Conservation (phyloP, 495 filamentous ascomycete genomes). For the Jackrogersella minutella region DNA sequence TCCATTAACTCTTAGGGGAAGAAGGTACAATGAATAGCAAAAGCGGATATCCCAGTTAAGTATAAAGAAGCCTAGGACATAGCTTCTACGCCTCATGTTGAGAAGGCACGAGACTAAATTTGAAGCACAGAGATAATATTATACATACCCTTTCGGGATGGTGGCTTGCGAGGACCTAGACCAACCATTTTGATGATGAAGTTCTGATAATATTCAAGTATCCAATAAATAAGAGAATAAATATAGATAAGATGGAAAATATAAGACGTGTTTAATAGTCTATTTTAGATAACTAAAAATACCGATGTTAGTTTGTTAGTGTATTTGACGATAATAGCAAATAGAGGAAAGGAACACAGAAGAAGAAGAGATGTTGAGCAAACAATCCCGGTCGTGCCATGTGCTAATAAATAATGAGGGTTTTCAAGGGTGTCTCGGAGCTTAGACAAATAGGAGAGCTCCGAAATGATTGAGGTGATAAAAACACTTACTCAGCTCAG, state of each 20-base stretch:
- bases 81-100: constrained; percentile 24
- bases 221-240: constrained; percentile 15
- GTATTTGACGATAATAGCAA: background rate
- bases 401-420: constrained; percentile 23
- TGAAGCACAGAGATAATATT: constrained; percentile 11
- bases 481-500: constrained; percentile 38
- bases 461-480: constrained; percentile 1
- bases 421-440: constrained; percentile 14
- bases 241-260: background rate
- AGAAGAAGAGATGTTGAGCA: constrained; percentile 11
- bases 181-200: constrained; percentile 77
- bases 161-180: constrained; percentile 73
- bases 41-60: constrained; percentile 2
- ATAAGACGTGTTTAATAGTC: constrained; percentile 4
- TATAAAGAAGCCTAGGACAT: background rate
- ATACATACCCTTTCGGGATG: constrained; percentile 77
- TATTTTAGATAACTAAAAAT: constrained; percentile 1
- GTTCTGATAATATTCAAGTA: constrained; percentile 15
- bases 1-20: background rate
- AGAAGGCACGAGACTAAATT: constrained; percentile 16
- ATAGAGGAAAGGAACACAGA: background rate
- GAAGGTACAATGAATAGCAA: constrained; percentile 5
- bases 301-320: constrained; percentile 7
- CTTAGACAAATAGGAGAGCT: constrained; percentile 17
- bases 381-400: constrained; percentile 12